Evolutionary conservation across 2,329 filamentous ascomycete genomes (phyloP).

Genomic region (Pseudogymnoascus sp.): DNA sequence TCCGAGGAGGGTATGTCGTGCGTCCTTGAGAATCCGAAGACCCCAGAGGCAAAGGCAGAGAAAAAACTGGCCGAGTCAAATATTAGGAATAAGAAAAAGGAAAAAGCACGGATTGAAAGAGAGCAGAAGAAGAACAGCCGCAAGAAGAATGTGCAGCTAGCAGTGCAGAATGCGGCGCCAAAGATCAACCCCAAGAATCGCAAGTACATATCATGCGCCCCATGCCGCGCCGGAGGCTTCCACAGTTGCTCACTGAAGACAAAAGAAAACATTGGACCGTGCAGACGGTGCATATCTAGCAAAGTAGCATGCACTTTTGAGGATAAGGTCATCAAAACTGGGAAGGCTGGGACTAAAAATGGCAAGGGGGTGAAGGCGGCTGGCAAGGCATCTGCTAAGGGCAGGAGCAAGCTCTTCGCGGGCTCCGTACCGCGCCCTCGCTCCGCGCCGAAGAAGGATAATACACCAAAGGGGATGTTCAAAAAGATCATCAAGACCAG

Average conservation of each 20-base stretch:
- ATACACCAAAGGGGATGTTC: not conserved
- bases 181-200: not conserved
- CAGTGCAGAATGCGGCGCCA: conserved; percentile 11
- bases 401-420: not conserved
- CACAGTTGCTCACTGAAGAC: conserved; percentile 14
- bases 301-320: conserved; percentile 15
- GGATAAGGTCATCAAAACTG: not conserved
- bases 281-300: conserved; percentile 13
- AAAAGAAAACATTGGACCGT: conserved; percentile 16
- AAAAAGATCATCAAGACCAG: conserved; percentile 17
- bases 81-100: conserved; percentile 16
- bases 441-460: not conserved
- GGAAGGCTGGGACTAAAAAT: not conserved
- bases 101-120: conserved; percentile 14
- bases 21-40: conserved; percentile 17
- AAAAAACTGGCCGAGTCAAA: too few relatives aligned
- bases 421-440: not conserved
- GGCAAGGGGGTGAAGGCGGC: not conserved
- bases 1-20: conserved; percentile 18
- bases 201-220: conserved; percentile 16
- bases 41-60: conserved; percentile 20
- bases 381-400: not conserved
- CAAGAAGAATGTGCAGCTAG: conserved; percentile 15
- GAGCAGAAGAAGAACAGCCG: conserved; percentile 16
- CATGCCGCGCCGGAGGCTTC: conserved; percentile 14